Evolutionary conservation across 495 filamentous ascomycete species (phyloP), one percentile per base, ranked within the genome.

Genomic region (Penicillium manginii): DNA sequence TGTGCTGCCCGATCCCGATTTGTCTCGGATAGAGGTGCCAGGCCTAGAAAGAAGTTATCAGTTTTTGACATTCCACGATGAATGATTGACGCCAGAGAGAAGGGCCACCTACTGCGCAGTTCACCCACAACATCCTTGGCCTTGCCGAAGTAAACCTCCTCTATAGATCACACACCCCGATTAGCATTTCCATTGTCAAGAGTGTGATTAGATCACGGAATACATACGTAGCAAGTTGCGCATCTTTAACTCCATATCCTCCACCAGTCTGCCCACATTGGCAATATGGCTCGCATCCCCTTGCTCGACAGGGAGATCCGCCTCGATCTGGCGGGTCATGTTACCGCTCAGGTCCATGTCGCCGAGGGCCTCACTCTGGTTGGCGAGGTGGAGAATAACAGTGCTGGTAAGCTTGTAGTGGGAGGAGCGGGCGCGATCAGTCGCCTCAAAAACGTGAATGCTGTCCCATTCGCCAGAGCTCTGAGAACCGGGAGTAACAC

Each of bases 191-290:
- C 15, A 43, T 7, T 17, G 0, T 43, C 40, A 9, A 43, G n/a
- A n/a, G n/a, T n/a, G n/a, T 4, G 29, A 33, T 43, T 5, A 1
- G 17, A 2, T n/a, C 6, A 19, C 17, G 17, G 26, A 29, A 37
- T 54, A 78, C 83, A 50, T 76, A 87, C 84, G 96, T 70, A 99
- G 80, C 74, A 98, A 73, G 72, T 98, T 99, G 75, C 94, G 87
- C 96, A 99, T 99, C 84, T 97, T 96, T 72, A 97, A 82, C 57
- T 99, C 94, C 93, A 99, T 97, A 78, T 99, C 96, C 80, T 99
- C 94, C 47, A 99, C 93, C 67, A 99, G 80, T 73, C 86, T 82
- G 40, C 94, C 94, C 60, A 98, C 91, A 72, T 99, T 99, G 50
- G 90, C 90, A 60, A 99, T 92, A 77, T 99, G 94, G 74, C 90